Evolutionary conservation across 768 basidiomycete genomes (phyloP), one percentile per base, ranked within the genome.

Genomic region (Amanita molliuscula): DNA sequence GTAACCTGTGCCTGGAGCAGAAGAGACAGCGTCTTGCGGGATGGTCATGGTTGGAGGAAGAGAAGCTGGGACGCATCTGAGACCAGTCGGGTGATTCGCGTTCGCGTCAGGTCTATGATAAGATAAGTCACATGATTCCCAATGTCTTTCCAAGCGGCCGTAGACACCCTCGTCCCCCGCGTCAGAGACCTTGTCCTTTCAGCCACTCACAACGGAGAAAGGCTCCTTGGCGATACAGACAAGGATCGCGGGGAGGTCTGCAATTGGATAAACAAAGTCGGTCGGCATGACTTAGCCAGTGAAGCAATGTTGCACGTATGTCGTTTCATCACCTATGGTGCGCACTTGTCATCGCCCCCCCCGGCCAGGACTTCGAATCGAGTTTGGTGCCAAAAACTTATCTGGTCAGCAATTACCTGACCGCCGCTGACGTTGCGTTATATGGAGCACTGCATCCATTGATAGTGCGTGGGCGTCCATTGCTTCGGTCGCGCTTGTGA

Each of bases 381-480:
- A 67, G 81, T 40, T 74, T 98, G 44, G 68, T 77, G 11, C 79
- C 88, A 20, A 77, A 82, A 59, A 96, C 93, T 20, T 97, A 90
- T 66, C 65, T 93, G 58, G 86, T 92, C 58, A 78, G 78, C 62
- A 88, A 89, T 66, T 78, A 85, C 57, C 71, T 92, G 49, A 90
- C 92, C 16, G 86, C 82, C 3, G 95, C 94, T 40, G 96, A 99
- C 65, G 78, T 92, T 49, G 88, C 88, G 8, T 67, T 97, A 44
- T 98, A 94, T 64, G 92, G 85, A 21, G 79, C 83, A n/a, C 74
- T 98, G 26, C 86, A 94, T 63, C 82, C 91, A 6, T 70, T 75
- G 44, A 62, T 94, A 54, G 95, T 96, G 62, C 53, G 88, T 71
- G 23, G 23, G 11, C 35, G 49, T 29, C 37, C 46, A 34, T 44